A percentile compares a stretch with the other conserved stretches of the same genome.
These are phyloP conservation scores for Candida parachauliodes DNA, from an alignment of 805 yeast genomes.

Conservation along the genomic window DNA sequence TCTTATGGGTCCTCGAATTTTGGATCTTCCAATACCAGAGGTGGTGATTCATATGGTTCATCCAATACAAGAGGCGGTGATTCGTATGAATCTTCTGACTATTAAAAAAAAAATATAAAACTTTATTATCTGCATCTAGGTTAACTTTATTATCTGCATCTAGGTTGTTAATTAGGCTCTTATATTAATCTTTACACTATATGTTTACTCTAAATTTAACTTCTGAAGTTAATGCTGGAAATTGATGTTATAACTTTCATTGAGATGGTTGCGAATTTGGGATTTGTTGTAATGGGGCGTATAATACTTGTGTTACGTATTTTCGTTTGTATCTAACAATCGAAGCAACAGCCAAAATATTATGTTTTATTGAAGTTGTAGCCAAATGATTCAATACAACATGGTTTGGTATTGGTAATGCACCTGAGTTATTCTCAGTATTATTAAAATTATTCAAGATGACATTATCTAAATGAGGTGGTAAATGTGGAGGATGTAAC, in stretches of 20 bases:
- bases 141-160: too few species aligned
- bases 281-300: constrained; percentile 69
- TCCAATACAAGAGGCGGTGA: constrained; percentile 12
- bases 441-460: constrained; percentile 68
- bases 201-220: neutral
- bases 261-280: neutral
- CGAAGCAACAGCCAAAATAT: constrained; percentile 89
- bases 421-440: constrained; percentile 83
- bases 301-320: constrained; percentile 87
- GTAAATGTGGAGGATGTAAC: constrained; percentile 92
- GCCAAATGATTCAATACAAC: constrained; percentile 92
- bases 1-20: constrained; percentile 5
- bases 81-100: constrained; percentile 5
- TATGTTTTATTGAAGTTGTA: constrained; percentile 92
- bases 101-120: neutral
- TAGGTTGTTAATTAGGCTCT: too few species aligned
- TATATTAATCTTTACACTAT: neutral
- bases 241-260: too few species aligned
- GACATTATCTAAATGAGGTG: constrained; percentile 94
- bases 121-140: too few species aligned
- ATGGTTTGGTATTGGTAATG: constrained; percentile 90
- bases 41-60: constrained; percentile 19
- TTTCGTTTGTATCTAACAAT: constrained; percentile 84
- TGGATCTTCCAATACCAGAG: constrained; percentile 12
- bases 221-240: neutral